These are phyloP conservation scores for Colletotrichum lindemuthianum DNA, from an alignment of 2,329 filamentous ascomycete species.

Conservation along the genomic window DNA sequence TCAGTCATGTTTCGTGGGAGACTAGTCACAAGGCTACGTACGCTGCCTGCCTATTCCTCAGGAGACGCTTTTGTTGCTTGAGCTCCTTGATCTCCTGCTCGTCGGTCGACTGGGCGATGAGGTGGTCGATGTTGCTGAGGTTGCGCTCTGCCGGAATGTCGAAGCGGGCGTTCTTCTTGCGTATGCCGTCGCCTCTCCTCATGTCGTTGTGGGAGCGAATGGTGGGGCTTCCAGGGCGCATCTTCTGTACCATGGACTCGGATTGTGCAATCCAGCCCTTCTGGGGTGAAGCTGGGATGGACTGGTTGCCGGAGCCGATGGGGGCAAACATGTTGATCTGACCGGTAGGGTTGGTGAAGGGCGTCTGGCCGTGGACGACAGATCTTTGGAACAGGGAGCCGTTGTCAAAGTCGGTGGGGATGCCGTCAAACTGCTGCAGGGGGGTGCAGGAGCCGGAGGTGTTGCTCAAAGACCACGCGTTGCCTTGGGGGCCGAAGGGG, in stretches of 20 bases:
- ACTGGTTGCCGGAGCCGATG: constrained; percentile 56
- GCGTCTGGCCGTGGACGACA: constrained; percentile 63
- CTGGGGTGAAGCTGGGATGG: constrained; percentile 65
- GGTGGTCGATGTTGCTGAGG: constrained; percentile 91
- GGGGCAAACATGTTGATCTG: constrained; percentile 65
- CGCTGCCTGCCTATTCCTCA: constrained; percentile 97
- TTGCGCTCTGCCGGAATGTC: constrained; percentile 96
- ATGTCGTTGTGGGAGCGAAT: constrained; percentile 81
- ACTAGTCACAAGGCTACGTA: constrained; percentile 60
- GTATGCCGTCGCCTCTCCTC: constrained; percentile 84
- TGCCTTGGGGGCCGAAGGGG: constrained; percentile 51
- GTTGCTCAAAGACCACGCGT: constrained; percentile 71
- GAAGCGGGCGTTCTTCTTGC: constrained; percentile 99
- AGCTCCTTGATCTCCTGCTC: constrained; percentile 97
- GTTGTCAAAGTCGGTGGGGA: constrained; percentile 66
- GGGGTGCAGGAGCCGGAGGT: constrained; percentile 79
- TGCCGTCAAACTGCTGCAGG: constrained; percentile 74
- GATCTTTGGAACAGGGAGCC: constrained; percentile 64
- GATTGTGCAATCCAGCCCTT: constrained; percentile 66
- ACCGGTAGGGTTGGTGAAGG: constrained; percentile 63
- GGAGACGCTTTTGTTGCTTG: constrained; percentile 95
- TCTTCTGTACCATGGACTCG: constrained; percentile 66
- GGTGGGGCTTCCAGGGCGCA: constrained; percentile 74
- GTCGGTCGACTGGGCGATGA: constrained; percentile 88
- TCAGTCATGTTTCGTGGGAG: constrained; percentile 20